Percentiles rank a stretch among this genome's conserved stretches.
phyloP scores from a whole-genome alignment of 495 filamentous ascomycete genomes.

The Aspergillus asperescens region DNA sequence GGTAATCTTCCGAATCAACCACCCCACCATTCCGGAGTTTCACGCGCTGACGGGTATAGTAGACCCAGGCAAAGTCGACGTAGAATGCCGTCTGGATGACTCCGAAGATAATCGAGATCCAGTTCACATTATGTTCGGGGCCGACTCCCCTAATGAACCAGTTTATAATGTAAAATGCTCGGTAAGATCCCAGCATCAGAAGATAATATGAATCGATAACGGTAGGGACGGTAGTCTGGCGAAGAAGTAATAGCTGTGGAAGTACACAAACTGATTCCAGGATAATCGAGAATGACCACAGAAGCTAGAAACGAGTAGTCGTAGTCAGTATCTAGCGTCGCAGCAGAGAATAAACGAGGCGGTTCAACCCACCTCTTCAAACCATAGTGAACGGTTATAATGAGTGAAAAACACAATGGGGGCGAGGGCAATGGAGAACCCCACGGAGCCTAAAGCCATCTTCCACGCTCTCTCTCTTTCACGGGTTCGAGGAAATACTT shows the following conservation, averaged over 20 bases:
- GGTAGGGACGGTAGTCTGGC: slow-evolving; percentile 91
- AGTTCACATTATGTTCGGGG: slow-evolving; percentile 56
- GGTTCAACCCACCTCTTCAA: slow-evolving; percentile 50
- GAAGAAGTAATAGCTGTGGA: slow-evolving; percentile 84
- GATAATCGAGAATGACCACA: slow-evolving; percentile 75
- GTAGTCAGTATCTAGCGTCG: slow-evolving; percentile 10
- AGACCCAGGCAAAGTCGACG: slow-evolving; percentile 94
- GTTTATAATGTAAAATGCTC: slow-evolving; percentile 84
- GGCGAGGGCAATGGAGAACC: slow-evolving; percentile 53
- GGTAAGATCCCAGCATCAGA: slow-evolving; percentile 80
- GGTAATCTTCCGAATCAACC: slow-evolving; percentile 87
- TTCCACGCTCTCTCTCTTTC: slow-evolving; percentile 92
- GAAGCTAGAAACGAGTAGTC: slow-evolving; percentile 51
- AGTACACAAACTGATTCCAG: slow-evolving; percentile 88
- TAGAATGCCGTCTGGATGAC: slow-evolving; percentile 88
- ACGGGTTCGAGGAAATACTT: slow-evolving; percentile 77
- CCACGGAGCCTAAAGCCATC: slow-evolving; percentile 60
- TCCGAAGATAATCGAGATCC: slow-evolving; percentile 76
- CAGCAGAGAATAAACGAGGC: not conserved
- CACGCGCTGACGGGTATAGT: slow-evolving; percentile 86
- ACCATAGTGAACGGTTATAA: slow-evolving; percentile 31
- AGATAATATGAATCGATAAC: slow-evolving; percentile 96
- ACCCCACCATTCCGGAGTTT: slow-evolving; percentile 88
- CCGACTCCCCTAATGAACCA: slow-evolving; percentile 71
- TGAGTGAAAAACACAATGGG: slow-evolving; percentile 58